Evolutionary conservation across 108 stramenopile species (phyloP), one percentile per base, ranked within the genome.

Genomic region (Cyclostephanos invisitatus): DNA sequence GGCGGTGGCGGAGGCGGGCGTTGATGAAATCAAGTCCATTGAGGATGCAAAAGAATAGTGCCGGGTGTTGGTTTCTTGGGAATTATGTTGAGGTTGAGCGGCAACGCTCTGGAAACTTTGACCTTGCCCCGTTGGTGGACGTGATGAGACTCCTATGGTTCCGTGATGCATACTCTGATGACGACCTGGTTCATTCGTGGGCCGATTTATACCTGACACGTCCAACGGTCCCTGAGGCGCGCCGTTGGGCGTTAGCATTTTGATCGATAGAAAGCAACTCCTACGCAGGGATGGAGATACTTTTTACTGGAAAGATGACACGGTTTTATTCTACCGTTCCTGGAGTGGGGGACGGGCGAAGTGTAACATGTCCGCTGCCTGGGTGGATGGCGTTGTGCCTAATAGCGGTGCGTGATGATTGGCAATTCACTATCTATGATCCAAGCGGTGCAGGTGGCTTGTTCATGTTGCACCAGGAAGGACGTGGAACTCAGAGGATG

Each of bases 11-110:
- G 56, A 65, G 28, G 59, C 24, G 25, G 48, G 18, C 20, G 46
- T 58, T 12, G 49, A 36, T 66, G 47, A 44, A 48, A 74, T 74
- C 22, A 74, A 67, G 57, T 74, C 74, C 74, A 74, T 74, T 37
- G 74, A 67, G 21, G 73, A 47, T n/a, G 60, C 29, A 22, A 64
- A 22, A 37, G 72, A 73, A 64, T 58, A 61, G 3, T 72, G 71
- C 28, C 38, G 21, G 1, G 0, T 59, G 32, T 36, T 17, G 15
- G 15, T 18, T 18, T 37, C 10, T 12, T 59, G 58, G 29, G 14
- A 11, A 17, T 35, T 36, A 18, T 59, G 27, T 59, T 59, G 58
- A 36, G 29, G 35, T 18, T 59, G 58, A 17, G 29, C 24, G 24
- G 56, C 0, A 29, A 28, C 58, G 15, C 17, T 1, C 18, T 28